Conservation (phyloP, 805 yeast genomes). For the Starmerella riodocensis region DNA sequence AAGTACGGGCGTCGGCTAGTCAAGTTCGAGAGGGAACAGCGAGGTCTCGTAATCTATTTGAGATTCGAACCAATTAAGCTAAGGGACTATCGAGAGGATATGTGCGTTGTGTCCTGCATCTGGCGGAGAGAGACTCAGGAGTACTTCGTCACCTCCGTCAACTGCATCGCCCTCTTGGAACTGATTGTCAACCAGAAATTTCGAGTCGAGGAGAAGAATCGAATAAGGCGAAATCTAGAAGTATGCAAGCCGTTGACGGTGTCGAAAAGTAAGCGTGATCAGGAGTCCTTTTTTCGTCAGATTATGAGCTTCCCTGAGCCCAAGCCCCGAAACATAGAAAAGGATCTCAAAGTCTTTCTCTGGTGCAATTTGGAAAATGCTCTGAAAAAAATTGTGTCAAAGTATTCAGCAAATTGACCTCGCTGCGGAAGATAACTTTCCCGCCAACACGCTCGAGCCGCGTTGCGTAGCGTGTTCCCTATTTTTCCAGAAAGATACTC, state of each 20-base stretch:
- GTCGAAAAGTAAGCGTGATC: conserved; percentile 34
- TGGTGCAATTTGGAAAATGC: conserved; percentile 47
- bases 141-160: conserved; percentile 51
- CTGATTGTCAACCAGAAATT: conserved; percentile 42
- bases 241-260: conserved; percentile 49
- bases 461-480: no score
- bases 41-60: conserved; percentile 18
- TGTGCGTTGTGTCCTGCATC: conserved; percentile 45
- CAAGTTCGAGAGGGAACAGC: conserved; percentile 29
- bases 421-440: no score
- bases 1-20: conserved; percentile 36
- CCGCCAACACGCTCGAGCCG: no score
- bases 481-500: no score
- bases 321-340: conserved; percentile 55
- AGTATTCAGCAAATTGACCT: conserved; percentile 35
- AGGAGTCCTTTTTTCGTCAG: conserved; percentile 31
- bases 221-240: conserved; percentile 55
- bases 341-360: conserved; percentile 52
- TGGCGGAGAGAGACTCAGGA: conserved; percentile 39
- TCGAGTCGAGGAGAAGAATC: conserved; percentile 54
- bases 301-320: conserved; percentile 53
- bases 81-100: conserved; percentile 30
- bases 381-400: conserved; percentile 42
- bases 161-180: conserved; percentile 45
- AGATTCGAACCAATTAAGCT: conserved; percentile 30